phyloP scores from a whole-genome alignment of 192 early-diverging fungal genomes.

The Kappamyces sp. region DNA sequence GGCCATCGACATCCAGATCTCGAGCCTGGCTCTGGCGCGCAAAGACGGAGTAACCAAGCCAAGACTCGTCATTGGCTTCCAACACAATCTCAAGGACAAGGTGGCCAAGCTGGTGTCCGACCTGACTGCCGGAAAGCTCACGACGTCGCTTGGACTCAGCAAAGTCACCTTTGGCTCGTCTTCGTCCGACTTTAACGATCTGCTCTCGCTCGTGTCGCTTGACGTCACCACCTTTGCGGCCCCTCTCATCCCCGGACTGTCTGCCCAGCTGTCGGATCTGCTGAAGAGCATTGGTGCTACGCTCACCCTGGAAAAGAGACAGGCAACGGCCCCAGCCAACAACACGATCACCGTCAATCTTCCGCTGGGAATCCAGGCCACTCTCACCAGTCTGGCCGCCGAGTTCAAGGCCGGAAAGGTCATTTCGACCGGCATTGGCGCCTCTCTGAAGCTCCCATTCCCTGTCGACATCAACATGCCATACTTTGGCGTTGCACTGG shows the following conservation, averaged over 20 bases:
- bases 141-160: slow-evolving; percentile 1
- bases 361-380: not conserved
- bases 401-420: slow-evolving; percentile 1
- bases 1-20: not conserved
- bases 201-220: slow-evolving; percentile 12
- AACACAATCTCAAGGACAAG: slow-evolving; percentile 16
- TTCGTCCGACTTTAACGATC: slow-evolving; percentile 23
- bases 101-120: slow-evolving; percentile 15
- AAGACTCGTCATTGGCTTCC: not conserved
- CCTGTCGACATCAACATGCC: slow-evolving; percentile 12
- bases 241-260: not conserved
- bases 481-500: not conserved
- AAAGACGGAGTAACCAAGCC: not conserved
- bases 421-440: slow-evolving; percentile 9
- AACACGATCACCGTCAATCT: not conserved
- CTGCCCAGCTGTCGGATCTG: not conserved
- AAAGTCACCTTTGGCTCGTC: slow-evolving; percentile 19
- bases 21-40: not conserved
- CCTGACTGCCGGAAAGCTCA: slow-evolving; percentile 21
- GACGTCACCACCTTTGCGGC: not conserved
- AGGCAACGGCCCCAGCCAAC: not conserved
- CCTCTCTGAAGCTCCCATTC: slow-evolving; percentile 15
- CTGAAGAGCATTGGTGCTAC: not conserved
- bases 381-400: not conserved
- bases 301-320: not conserved